Percentiles rank a stretch among this genome's conserved stretches.
These are phyloP conservation scores for Chrysanthemum makinoi DNA, from an alignment of 129 eudicot genomes.

Conservation along the genomic window DNA sequence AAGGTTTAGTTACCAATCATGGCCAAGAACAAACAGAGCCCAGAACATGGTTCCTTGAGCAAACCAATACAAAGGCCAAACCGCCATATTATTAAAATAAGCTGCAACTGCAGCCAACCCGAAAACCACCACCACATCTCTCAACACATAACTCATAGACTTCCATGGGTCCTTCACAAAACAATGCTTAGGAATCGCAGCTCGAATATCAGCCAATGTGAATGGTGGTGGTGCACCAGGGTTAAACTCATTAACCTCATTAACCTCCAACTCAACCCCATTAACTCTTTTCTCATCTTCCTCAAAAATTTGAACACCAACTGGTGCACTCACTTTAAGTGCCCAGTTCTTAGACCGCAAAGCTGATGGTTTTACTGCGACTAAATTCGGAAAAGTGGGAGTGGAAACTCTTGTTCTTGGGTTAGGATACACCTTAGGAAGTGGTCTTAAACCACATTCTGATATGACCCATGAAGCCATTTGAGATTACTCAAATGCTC, in stretches of 20 bases:
- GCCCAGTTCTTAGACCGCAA: conserved; percentile 40
- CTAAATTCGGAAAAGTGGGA: conserved; percentile 17
- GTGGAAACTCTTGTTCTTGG: conserved; percentile 40
- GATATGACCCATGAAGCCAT: conserved; percentile 64
- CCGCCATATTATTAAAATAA: conserved; percentile 60
- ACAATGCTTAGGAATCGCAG: conserved; percentile 86
- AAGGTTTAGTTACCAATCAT: conserved; percentile 70
- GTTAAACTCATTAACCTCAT: conserved; percentile 45
- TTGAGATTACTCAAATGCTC: conserved; percentile 15
- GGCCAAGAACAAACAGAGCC: conserved; percentile 99
- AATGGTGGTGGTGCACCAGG: conserved; percentile 84
- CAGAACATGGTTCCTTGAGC: conserved; percentile 99
- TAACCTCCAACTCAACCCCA: conserved; percentile 11
- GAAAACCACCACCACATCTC: conserved; percentile 75
- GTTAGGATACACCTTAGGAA: conserved; percentile 36
- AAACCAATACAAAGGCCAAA: conserved; percentile 97
- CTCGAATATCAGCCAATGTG: conserved; percentile 60
- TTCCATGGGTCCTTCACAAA: conserved; percentile 87
- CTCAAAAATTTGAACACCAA: conserved; percentile 31
- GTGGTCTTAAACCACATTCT: conserved; percentile 60
- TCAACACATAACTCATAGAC: conserved; percentile 78
- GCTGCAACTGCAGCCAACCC: conserved; percentile 92
- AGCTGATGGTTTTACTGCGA: conserved; percentile 7
- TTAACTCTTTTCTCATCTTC: conserved; percentile 26
- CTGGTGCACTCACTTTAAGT: conserved; percentile 59